phyloP scores from a whole-genome alignment of 768 basidiomycete genomes.

The Mycena belliarum region DNA sequence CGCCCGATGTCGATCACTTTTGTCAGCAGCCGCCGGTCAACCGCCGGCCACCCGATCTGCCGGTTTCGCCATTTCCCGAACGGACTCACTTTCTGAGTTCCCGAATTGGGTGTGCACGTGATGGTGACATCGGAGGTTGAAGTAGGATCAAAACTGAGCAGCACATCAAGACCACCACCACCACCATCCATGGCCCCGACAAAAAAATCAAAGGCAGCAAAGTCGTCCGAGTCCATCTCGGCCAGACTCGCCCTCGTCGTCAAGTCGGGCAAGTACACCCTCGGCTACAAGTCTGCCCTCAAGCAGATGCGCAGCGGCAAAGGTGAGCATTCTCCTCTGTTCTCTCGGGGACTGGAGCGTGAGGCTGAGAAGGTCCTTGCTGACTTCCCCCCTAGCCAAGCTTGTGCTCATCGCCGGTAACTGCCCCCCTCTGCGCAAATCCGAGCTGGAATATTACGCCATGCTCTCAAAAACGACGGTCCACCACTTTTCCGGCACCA shows the following conservation, averaged over 20 bases:
- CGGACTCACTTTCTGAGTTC: no score
- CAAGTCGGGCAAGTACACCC: slow-evolving; percentile 96
- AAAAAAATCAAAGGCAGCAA: slow-evolving; percentile 93
- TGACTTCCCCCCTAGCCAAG: slow-evolving; percentile 77
- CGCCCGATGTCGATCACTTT: no score
- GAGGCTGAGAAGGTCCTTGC: slow-evolving; percentile 99
- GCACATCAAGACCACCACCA: background rate
- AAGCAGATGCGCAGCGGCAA: slow-evolving; percentile 98
- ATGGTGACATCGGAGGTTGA: background rate
- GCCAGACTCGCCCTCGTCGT: slow-evolving; percentile 93
- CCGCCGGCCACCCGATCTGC: no score
- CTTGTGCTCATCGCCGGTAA: slow-evolving; percentile 98
- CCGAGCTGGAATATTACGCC: slow-evolving; percentile 99
- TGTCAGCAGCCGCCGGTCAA: no score
- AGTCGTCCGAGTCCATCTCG: slow-evolving; percentile 91
- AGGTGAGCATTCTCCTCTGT: slow-evolving; percentile 65
- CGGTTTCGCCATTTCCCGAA: no score
- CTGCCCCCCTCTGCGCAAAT: slow-evolving; percentile 98
- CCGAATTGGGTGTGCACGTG: background rate
- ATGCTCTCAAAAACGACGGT: slow-evolving; percentile 99
- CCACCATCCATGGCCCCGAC: slow-evolving; percentile 76
- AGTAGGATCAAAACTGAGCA: background rate
- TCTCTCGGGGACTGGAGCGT: slow-evolving; percentile 93
- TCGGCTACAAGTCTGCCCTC: slow-evolving; percentile 97
- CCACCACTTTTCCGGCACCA: slow-evolving; percentile 97